Evolutionary conservation across 257 asterid species (phyloP), one percentile per base, ranked within the genome.

Genomic region (Pogostemon cablin): DNA sequence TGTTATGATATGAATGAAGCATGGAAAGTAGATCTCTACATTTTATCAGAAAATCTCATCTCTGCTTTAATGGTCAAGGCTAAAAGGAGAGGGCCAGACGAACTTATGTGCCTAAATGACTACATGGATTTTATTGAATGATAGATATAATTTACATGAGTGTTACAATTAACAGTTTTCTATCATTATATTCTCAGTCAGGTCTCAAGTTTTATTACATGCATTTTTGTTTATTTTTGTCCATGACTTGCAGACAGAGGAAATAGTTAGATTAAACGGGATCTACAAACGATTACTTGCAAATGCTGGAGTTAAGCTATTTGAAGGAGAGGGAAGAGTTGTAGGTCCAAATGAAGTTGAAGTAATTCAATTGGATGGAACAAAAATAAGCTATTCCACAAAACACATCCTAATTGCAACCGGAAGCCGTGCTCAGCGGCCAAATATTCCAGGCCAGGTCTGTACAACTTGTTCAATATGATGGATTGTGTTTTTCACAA

Each of bases 251-350:
- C 91, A 95, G 99, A 91, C 98, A 34, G 93, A 91, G 76, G 99
- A 95, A 86, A 91, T 95, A 72, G 79, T 95, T 46, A 81, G 99
- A 80, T 82, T 95, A 75, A 91, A 82, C 77, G 99, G 95, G 79
- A 83, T 92, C 69, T 91, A 95, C 76, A 95, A 91, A 79, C 82
- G 97, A 17, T 74, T 90, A 60, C 99, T 95, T 80, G 75, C 98
- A 67, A 89, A 84, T 77, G 89, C 98, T 6, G 96, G 95, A 66
- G 99, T 89, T 65, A 91, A 89, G 86, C 88, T 95, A 61, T 95
- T 83, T 69, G 92, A 95, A 86, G 99, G 99, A 60, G 98, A 91
- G 86, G 99, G 99, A 72, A 91, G 85, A 81, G 83, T 95, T 50
- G 81, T 85, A 59, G 91, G 97, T 79, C 97, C 96, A 42, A 87